Evolutionary conservation across 2,329 filamentous ascomycete genomes (phyloP), one percentile per base, ranked within the genome.

Genomic region (Pseudopithomyces maydicus): DNA sequence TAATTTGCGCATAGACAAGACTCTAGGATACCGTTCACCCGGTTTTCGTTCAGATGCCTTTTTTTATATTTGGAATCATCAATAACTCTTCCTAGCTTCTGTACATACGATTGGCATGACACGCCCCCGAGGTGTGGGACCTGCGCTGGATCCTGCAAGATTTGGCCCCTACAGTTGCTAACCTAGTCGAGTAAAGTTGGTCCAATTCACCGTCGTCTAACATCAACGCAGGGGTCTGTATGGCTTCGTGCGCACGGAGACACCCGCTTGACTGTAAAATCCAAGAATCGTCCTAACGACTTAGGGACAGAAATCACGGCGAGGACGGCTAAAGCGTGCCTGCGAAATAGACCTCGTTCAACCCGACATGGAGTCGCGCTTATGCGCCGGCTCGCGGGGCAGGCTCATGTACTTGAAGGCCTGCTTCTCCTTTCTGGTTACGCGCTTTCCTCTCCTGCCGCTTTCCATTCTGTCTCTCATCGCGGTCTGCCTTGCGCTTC

Each of bases 401-500:
- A 49, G 35, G 46, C 35, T 39, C 35, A 8, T 23, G 12, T 50
- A 29, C 47, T 50, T 41, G 47, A 50, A 32, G 20, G 20, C 20
- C 19, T 49, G 46, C 35, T 33, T 36, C 20, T 29, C 46, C 35
- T 39, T 39, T 29, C 14, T 6, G 19, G 19, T 14, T 19, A 23
- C 44, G 11, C 12, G 17, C n/a, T 23, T 54, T 52, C n/a, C 29
- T 45, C 39, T 52, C 44, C 23, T 35, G 32, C 17, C 36, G 22
- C 14, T 32, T 26, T 29, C 35, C 10, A 15, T 26, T 35, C 20
- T 19, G 35, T 17, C 29, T 47, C 15, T 14, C 23, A 48, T 17
- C 35, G 22, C n/a, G 26, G 47, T 50, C 35, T 39, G 47, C 47
- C 35, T 50, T 41, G 23, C 47, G 33, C 22, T 11, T 50, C n/a